Percentiles rank a stretch among this genome's conserved stretches.
These are phyloP conservation scores for Gentiana straminea DNA, from an alignment of 257 asterid genomes.

Conservation along the genomic window DNA sequence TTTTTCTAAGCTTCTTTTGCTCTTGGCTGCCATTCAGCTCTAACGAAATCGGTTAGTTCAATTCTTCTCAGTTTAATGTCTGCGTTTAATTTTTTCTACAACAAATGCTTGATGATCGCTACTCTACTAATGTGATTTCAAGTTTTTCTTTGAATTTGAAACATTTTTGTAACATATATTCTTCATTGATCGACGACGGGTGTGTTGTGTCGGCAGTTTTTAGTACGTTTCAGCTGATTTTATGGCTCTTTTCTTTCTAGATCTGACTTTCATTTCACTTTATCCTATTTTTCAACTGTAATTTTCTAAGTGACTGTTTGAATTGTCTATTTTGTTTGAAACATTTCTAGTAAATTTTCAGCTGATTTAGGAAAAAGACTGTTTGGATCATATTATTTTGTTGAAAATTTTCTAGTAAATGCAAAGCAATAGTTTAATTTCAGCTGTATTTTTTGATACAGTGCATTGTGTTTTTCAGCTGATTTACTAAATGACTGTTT, in stretches of 20 bases:
- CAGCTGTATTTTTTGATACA: no score
- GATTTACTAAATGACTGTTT: no score
- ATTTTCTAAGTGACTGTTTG: background rate
- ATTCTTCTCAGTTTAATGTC: no score
- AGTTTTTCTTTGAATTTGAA: background rate
- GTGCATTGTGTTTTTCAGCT: background rate
- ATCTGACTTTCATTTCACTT: constrained; percentile 41
- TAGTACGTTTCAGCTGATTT: constrained; percentile 10
- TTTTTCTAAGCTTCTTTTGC: no score
- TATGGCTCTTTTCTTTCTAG: constrained; percentile 20
- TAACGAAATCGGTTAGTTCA: no score
- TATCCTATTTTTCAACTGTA: constrained; percentile 5
- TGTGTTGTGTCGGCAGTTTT: constrained; percentile 17
- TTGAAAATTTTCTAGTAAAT: background rate
- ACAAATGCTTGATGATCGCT: background rate
- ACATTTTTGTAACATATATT: constrained; percentile 1
- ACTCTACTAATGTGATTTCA: constrained; percentile 1
- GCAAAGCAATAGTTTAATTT: no score
- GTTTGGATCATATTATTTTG: background rate
- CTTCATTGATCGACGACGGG: no score
- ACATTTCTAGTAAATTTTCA: no score
- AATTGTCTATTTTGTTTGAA: background rate
- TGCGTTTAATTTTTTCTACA: background rate
- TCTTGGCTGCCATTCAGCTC: no score
- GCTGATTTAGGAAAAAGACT: no score